These are phyloP conservation scores for Podosphaera xanthii DNA, from an alignment of 2,329 filamentous ascomycete genomes.

Conservation along the genomic window DNA sequence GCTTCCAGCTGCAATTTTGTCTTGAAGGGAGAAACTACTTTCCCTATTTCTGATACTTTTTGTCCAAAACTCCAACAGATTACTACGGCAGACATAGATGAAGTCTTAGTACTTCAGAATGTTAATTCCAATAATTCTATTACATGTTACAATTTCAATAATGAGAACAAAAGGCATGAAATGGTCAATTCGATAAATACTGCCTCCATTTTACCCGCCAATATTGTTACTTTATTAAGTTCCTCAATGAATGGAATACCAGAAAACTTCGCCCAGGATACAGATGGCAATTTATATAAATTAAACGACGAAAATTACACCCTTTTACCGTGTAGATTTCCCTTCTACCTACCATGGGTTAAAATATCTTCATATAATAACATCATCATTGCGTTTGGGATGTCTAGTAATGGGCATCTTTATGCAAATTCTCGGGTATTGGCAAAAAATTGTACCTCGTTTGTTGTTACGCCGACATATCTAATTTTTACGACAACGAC, in stretches of 20 bases:
- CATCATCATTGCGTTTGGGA: constrained; percentile 23
- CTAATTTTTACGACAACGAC: constrained; percentile 82
- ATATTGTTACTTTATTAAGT: constrained; percentile 10
- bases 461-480: constrained; percentile 58
- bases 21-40: constrained; percentile 20
- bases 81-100: constrained; percentile 9
- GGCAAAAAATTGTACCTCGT: constrained; percentile 79
- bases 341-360: constrained; percentile 16
- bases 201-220: neutral
- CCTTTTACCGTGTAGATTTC: constrained; percentile 12
- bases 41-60: constrained; percentile 14
- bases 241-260: constrained; percentile 8
- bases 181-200: constrained; percentile 7
- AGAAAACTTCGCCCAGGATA: constrained; percentile 13
- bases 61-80: constrained; percentile 11
- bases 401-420: constrained; percentile 55
- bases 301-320: constrained; percentile 5
- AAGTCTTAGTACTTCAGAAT: constrained; percentile 9
- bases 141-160: constrained; percentile 10
- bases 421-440: constrained; percentile 55
- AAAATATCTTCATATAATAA: constrained; percentile 11
- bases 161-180: constrained; percentile 8
- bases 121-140: constrained; percentile 5
- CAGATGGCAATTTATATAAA: constrained; percentile 12
- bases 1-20: constrained; percentile 25